A percentile compares a stretch with the other conserved stretches of the same genome.
Conservation (phyloP, 176 grass and related monocot genomes). For the Oryza glumipatula region DNA sequence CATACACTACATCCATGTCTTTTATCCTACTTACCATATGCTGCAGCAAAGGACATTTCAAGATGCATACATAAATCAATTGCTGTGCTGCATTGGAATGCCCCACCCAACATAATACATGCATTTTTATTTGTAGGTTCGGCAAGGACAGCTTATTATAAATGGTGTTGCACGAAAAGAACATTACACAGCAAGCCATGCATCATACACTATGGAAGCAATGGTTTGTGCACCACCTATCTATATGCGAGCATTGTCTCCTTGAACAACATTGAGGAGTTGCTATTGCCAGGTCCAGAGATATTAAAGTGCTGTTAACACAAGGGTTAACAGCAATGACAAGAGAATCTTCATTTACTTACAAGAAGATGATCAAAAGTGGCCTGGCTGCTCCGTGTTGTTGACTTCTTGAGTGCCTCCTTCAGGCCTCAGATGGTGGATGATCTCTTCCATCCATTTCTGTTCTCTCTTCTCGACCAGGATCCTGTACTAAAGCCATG, state of each 20-base stretch:
- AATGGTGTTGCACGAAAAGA: constrained; percentile 55
- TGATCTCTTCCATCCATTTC: constrained; percentile 40
- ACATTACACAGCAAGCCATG: constrained; percentile 33
- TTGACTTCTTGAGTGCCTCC: constrained; percentile 59
- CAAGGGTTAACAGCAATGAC: constrained; percentile 36
- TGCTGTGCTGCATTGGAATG: background rate
- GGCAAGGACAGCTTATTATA: constrained; percentile 50
- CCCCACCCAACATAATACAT: background rate
- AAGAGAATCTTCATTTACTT: constrained; percentile 33
- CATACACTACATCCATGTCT: constrained; percentile 22
- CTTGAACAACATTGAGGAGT: constrained; percentile 73
- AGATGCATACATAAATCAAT: background rate
- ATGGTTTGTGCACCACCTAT: constrained; percentile 50
- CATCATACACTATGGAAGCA: constrained; percentile 51
- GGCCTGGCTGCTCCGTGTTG: constrained; percentile 70
- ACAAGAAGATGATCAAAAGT: constrained; percentile 48
- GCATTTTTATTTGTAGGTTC: constrained; percentile 36
- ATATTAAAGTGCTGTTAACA: constrained; percentile 49
- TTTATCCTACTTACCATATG: background rate
- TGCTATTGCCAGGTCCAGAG: constrained; percentile 66
- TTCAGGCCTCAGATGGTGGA: constrained; percentile 61
- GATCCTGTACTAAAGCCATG: constrained; percentile 26
- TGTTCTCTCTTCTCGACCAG: constrained; percentile 15
- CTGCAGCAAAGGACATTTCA: background rate
- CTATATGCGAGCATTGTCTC: constrained; percentile 53